Evolutionary conservation across 768 basidiomycete genomes (phyloP), one percentile per base, ranked within the genome.

Genomic region (Hydnomerulius pinastri): DNA sequence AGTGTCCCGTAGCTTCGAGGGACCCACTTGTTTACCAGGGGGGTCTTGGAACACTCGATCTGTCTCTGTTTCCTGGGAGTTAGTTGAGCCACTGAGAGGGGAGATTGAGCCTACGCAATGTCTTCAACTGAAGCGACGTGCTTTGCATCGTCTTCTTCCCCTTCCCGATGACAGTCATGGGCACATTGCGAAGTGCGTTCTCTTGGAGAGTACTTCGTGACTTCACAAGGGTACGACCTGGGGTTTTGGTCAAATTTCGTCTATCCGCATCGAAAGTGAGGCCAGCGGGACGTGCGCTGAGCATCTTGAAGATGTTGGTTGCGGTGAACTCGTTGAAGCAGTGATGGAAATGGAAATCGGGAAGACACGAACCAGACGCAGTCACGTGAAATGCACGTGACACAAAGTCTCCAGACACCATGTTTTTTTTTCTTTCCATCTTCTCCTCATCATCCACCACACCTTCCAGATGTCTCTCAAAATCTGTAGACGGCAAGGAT

Each of bases 191-290:
- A 2, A 69, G 41, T 4, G 73, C 73, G 57, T 87, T 85, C 57
- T 86, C 82, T 54, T 76, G 76, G 25, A 76, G 64, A 23, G 65
- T 66, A 38, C 59, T 52, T 43, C 70, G 56, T 57, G 69, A 61
- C 67, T 73, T 71, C 63, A 64, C 68, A 27, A 73, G 65, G 10
- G 59, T 71, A 28, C 77, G 70, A n/a, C 77, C 82, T 2, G 85
- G 86, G 0, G 85, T 87, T 64, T 80, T 85, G 1, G 73, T 58
- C 13, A 52, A 13, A 3, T 55, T 35, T 21, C 39, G 56, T 49
- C 59, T 60, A 37, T 63, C 69, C 6, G 42, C 43, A 27, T 69
- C 62, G 42, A 74, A 50, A 30, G 67, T 37, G 32, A 70, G 43
- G 11, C 47, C 64, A 24, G 8, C 43, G 5, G 62, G 60, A 11